Percentiles rank a stretch among this genome's conserved stretches.
phyloP scores from a whole-genome alignment of 2,329 filamentous ascomycete species.

The Penicillium sp. region DNA sequence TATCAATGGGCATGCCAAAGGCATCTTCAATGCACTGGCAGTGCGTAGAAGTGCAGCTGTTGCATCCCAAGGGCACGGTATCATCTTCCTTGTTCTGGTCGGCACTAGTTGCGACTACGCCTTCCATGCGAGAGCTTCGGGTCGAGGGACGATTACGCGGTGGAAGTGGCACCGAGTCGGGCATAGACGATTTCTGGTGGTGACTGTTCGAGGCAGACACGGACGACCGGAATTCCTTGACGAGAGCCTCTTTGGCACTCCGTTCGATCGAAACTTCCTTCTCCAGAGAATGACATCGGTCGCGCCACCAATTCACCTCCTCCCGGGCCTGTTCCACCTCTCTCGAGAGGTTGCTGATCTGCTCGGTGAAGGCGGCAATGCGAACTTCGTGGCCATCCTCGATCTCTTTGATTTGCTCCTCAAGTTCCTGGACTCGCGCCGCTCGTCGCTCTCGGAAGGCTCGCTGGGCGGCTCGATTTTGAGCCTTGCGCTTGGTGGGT shows the following conservation, averaged over 20 bases:
- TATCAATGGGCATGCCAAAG: conserved; percentile 52
- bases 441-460: conserved; percentile 87
- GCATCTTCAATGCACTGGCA: conserved; percentile 65
- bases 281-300: conserved; percentile 65
- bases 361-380: conserved; percentile 57
- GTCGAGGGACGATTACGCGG: conserved; percentile 29
- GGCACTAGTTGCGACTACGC: conserved; percentile 17
- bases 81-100: conserved; percentile 30
- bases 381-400: conserved; percentile 52
- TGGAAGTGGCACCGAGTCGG: conserved; percentile 48
- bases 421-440: conserved; percentile 74
- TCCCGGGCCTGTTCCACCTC: conserved; percentile 69
- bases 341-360: conserved; percentile 60
- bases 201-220: conserved; percentile 24
- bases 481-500: conserved; percentile 88
- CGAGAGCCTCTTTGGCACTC: conserved; percentile 48
- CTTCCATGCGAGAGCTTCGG: conserved; percentile 29
- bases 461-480: conserved; percentile 89
- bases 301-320: conserved; percentile 50
- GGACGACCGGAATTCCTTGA: conserved; percentile 47
- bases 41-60: conserved; percentile 64
- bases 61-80: conserved; percentile 62
- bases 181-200: conserved; percentile 22
- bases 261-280: conserved; percentile 58
- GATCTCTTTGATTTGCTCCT: conserved; percentile 55